These are phyloP conservation scores for Populus ilicifolia DNA, from an alignment of 345 rosid species.

Conservation along the genomic window DNA sequence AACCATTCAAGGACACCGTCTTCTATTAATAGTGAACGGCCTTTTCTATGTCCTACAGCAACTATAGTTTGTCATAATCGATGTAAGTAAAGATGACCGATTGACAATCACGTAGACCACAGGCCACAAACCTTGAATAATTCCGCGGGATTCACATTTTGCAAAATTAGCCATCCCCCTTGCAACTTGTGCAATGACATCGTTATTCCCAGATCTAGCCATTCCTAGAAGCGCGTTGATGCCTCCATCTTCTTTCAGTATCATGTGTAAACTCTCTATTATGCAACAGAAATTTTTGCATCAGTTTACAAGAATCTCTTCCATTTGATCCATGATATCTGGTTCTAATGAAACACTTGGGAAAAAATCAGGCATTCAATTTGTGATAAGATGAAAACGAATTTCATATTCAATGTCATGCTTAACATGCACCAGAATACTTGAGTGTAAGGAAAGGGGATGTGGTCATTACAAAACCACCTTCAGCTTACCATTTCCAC, in stretches of 20 bases:
- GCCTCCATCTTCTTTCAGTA: conserved; percentile 80
- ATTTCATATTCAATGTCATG: background rate
- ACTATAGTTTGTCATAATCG: conserved; percentile 6
- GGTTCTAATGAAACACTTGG: background rate
- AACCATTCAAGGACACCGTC: conserved; percentile 80
- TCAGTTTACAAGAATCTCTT: background rate
- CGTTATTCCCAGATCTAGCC: conserved; percentile 54
- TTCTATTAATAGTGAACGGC: conserved; percentile 72
- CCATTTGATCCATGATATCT: background rate
- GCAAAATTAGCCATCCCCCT: conserved; percentile 95
- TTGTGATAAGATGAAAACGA: no score
- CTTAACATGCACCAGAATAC: background rate
- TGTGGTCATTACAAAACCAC: background rate
- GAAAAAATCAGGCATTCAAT: no score
- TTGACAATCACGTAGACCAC: background rate
- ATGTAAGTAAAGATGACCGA: background rate
- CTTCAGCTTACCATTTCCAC: conserved; percentile 75
- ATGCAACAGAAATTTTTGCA: conserved; percentile 1
- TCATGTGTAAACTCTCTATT: conserved; percentile 63
- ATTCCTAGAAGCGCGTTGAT: conserved; percentile 71
- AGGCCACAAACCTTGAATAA: conserved; percentile 56
- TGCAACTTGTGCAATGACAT: conserved; percentile 85
- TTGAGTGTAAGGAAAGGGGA: background rate
- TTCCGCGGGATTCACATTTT: conserved; percentile 85
- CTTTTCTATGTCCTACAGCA: conserved; percentile 67